Base-by-base conservation (phyloP, 2,329 filamentous ascomycete genomes). In the Hypoxylon sp. region DNA sequence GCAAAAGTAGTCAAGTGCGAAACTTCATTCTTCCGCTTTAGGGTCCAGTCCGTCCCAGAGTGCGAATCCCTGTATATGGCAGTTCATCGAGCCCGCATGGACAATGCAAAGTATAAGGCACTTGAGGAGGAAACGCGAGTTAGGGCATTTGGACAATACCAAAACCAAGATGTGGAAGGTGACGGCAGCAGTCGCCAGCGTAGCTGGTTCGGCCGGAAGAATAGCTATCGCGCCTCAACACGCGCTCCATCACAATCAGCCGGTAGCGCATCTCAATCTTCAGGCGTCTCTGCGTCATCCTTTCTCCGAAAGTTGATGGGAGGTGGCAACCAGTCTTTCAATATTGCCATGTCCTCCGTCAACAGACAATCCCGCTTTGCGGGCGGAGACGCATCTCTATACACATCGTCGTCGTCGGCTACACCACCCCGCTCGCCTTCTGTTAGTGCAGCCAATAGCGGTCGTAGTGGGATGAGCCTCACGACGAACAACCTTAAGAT, bases 71-170 rank as follows among this genome's bases (percentile, higher is more conserved):
- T 99, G 3, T 99, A 98, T 80, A 87, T 87, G 75, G 88, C 95
- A 46, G 94, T 98, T 68, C 97, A 98, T 79, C 87, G 92, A 67
- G 90, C 94, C 19, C 91, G 96, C 51, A 92, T 97, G 77, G 93
- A 97, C 80, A 98, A 98, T 77, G 91, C 93, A 58, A 95, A 94
- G 60, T 98, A 95, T 81, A 94, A 87, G 62, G 83, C 87, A 51
- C 83, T 91, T 17, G 87, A 89, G 73, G 86, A 90, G 69, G 88
- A 90, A 70, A 92, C 83, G 77, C 90, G 79, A 72, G 94, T 83
- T 87, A 93, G 84, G 85, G 92, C 82, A 82, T 97, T 85, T 82
- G 93, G 84, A 70, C 90, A 83, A 80, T 84, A 77, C 71, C 84
- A 85, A 74, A 72, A 80, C 71, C 75, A 82, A 65, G 77, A 85